Conservation (phyloP, 2,329 filamentous ascomycete genomes). For the Lizonia empirigonia region DNA sequence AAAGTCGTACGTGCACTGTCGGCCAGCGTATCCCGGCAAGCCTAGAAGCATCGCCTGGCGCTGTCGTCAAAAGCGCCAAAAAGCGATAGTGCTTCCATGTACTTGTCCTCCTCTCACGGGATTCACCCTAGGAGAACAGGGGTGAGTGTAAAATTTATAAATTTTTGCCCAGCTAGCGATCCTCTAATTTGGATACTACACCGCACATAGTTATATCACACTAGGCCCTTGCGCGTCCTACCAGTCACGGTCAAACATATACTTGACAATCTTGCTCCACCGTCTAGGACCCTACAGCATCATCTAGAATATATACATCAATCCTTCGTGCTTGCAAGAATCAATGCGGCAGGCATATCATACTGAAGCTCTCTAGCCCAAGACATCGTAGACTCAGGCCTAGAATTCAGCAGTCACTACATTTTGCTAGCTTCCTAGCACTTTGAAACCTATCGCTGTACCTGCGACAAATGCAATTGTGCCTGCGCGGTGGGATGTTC, state of each 20-base stretch:
- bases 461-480: too few relatives aligned
- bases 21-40: slow-evolving; percentile 3
- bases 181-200: slow-evolving; percentile 24
- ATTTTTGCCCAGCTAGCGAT: slow-evolving; percentile 34
- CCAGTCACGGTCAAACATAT: slow-evolving; percentile 24
- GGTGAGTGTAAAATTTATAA: slow-evolving; percentile 24
- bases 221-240: slow-evolving; percentile 27
- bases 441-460: background rate
- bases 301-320: slow-evolving; percentile 18
- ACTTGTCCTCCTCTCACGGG: slow-evolving; percentile 31
- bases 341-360: background rate
- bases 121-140: slow-evolving; percentile 25
- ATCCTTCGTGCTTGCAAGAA: background rate
- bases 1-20: slow-evolving; percentile 14
- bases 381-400: background rate
- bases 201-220: slow-evolving; percentile 39
- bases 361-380: background rate
- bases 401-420: background rate
- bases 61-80: slow-evolving; percentile 18
- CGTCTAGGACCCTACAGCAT: slow-evolving; percentile 18
- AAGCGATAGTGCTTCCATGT: slow-evolving; percentile 26
- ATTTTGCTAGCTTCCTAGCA: background rate
- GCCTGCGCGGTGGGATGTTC: too few relatives aligned
- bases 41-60: slow-evolving; percentile 7
- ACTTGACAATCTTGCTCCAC: slow-evolving; percentile 16